Evolutionary conservation across 805 yeast genomes (phyloP).

Genomic region (Yarrowia sp.): DNA sequence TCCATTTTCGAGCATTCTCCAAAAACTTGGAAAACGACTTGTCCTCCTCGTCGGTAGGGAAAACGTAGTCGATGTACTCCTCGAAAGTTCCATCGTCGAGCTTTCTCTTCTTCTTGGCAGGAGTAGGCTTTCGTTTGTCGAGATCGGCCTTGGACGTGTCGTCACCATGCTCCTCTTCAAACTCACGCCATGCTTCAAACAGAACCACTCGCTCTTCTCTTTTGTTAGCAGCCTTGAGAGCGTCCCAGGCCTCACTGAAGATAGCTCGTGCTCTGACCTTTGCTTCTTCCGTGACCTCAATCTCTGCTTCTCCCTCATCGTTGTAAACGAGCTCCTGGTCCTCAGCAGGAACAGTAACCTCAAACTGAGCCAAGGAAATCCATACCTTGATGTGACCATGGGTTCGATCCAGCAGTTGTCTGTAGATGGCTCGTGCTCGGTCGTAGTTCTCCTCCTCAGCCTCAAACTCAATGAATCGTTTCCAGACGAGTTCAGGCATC

Average conservation of each 20-base stretch:
- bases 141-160: conserved; percentile 42
- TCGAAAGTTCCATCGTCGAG: conserved; percentile 48
- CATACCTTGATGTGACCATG: conserved; percentile 46
- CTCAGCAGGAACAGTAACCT: conserved; percentile 51
- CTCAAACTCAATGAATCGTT: conserved; percentile 54
- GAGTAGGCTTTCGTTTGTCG: conserved; percentile 46
- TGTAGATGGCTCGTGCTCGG: conserved; percentile 53
- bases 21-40: conserved; percentile 41
- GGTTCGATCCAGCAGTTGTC: conserved; percentile 41
- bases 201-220: conserved; percentile 51
- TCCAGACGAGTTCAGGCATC: conserved; percentile 39
- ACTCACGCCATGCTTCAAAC: conserved; percentile 59
- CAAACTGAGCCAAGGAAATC: conserved; percentile 70
- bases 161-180: conserved; percentile 64
- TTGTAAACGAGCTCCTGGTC: conserved; percentile 46
- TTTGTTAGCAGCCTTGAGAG: conserved; percentile 43
- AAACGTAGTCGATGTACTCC: conserved; percentile 60
- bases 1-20: conserved; percentile 53
- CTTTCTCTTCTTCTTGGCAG: conserved; percentile 50
- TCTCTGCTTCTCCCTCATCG: conserved; percentile 50
- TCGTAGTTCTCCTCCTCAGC: conserved; percentile 59
- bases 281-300: conserved; percentile 52
- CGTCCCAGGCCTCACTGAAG: conserved; percentile 53
- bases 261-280: conserved; percentile 51
- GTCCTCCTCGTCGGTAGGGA: conserved; percentile 57